These are phyloP conservation scores for Scenedesmus sp. DNA, from an alignment of 163 green algal genomes.

Conservation along the genomic window DNA sequence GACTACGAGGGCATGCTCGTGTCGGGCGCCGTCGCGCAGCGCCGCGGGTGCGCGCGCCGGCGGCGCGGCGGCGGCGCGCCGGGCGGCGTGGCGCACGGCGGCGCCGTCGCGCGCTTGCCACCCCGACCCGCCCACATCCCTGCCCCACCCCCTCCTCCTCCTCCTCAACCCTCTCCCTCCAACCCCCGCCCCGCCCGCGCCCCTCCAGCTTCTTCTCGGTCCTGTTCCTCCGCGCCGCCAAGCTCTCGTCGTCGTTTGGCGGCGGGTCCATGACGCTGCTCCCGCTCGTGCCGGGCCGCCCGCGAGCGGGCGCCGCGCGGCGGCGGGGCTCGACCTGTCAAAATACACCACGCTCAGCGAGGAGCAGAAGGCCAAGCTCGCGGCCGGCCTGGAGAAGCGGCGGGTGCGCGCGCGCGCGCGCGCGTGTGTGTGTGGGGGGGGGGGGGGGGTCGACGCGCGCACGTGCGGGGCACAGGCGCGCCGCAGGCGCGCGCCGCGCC, in stretches of 20 bases:
- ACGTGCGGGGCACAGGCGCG: too few relatives aligned
- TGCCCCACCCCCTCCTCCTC: too few relatives aligned
- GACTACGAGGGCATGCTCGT: conserved; percentile 94
- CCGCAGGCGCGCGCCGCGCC: too few relatives aligned
- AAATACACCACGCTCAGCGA: conserved; percentile 75
- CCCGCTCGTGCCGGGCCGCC: conserved; percentile 72
- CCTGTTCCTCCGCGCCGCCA: conserved; percentile 84
- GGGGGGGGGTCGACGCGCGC: not conserved
- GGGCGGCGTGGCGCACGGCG: not conserved
- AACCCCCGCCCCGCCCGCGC: not conserved
- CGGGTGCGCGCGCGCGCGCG: conserved; percentile 36
- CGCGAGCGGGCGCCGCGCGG: conserved; percentile 17
- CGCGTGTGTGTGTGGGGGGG: too few relatives aligned
- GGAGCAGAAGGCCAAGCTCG: conserved; percentile 67
- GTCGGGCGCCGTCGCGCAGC: conserved; percentile 79
- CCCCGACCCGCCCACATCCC: too few relatives aligned
- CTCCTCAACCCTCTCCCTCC: too few relatives aligned
- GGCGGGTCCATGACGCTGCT: conserved; percentile 84
- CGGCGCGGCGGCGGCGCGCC: too few relatives aligned
- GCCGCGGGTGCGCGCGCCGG: conserved; percentile 62
- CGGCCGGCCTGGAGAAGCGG: conserved; percentile 56
- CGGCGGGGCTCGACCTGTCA: conserved; percentile 53
- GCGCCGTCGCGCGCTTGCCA: not conserved
- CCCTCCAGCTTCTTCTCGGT: conserved; percentile 82
- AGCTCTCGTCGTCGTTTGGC: conserved; percentile 68